Conservation (phyloP, 108 stramenopile species). For the Skeletonema marinoi region DNA sequence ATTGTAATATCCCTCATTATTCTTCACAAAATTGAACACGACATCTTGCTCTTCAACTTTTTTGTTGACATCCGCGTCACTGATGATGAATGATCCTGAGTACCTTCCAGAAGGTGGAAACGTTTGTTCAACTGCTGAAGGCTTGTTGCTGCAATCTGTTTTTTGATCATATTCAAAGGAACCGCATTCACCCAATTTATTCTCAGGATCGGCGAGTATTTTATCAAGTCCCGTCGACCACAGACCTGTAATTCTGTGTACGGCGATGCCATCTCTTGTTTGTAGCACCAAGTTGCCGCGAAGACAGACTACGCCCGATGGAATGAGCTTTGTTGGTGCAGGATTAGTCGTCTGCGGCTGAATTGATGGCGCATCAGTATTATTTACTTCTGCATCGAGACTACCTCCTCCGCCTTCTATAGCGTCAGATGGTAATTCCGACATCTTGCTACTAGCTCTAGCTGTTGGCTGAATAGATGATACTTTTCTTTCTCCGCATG, state of each 20-base stretch:
- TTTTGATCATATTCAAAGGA: constrained; percentile 74
- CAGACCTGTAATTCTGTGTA: constrained; percentile 57
- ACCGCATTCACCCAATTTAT: constrained; percentile 58
- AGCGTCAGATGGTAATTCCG: too few relatives aligned
- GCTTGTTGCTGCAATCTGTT: neutral
- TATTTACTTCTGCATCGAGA: too few relatives aligned
- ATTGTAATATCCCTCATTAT: constrained; percentile 25
- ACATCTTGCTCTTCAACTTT: neutral
- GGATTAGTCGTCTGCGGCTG: neutral
- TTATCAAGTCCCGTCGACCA: constrained; percentile 76
- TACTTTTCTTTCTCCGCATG: too few relatives aligned
- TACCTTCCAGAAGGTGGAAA: neutral
- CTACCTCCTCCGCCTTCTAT: too few relatives aligned
- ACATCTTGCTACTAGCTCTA: too few relatives aligned
- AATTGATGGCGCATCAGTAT: neutral
- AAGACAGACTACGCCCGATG: constrained; percentile 66
- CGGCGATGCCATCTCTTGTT: constrained; percentile 48
- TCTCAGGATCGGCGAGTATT: constrained; percentile 74
- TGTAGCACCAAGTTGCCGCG: constrained; percentile 69
- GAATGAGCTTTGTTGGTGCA: constrained; percentile 56
- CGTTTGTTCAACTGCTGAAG: neutral
- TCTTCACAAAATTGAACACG: neutral
- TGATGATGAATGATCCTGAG: neutral
- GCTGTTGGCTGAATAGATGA: too few relatives aligned
- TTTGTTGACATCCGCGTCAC: neutral